phyloP scores from a whole-genome alignment of 306 rosid species.

The Trifolium dubium region DNA sequence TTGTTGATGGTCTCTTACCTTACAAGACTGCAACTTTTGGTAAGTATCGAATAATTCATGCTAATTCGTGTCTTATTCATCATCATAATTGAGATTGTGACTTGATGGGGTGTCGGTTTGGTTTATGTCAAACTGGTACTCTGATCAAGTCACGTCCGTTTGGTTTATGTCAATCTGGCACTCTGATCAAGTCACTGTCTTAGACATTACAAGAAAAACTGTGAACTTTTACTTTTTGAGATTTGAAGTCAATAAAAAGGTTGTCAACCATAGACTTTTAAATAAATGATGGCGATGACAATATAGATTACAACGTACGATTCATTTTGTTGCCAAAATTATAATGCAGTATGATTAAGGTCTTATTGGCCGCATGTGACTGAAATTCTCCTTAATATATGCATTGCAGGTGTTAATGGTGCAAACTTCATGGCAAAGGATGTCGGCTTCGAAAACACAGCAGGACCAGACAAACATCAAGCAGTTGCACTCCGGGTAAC shows the following conservation, averaged over 20 bases:
- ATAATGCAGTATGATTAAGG: background rate
- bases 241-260: background rate
- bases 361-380: background rate
- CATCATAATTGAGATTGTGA: no score
- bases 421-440: conserved; percentile 63
- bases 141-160: no score
- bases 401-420: conserved; percentile 55
- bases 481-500: conserved; percentile 60
- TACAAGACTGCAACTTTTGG: conserved; percentile 66
- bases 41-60: conserved; percentile 32
- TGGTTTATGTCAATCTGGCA: background rate
- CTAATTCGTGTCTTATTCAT: background rate
- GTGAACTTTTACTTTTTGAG: background rate
- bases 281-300: background rate
- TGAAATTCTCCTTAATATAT: background rate
- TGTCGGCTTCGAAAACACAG: conserved; percentile 67
- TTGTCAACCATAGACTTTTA: background rate
- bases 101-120: no score
- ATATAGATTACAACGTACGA: background rate
- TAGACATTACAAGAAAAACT: background rate
- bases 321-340: background rate
- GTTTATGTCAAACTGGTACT: no score
- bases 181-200: background rate
- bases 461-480: conserved; percentile 49
- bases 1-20: conserved; percentile 54